Evolutionary conservation across 257 asterid genomes (phyloP), one percentile per base, ranked within the genome.

Genomic region (Solanum medicagineum): DNA sequence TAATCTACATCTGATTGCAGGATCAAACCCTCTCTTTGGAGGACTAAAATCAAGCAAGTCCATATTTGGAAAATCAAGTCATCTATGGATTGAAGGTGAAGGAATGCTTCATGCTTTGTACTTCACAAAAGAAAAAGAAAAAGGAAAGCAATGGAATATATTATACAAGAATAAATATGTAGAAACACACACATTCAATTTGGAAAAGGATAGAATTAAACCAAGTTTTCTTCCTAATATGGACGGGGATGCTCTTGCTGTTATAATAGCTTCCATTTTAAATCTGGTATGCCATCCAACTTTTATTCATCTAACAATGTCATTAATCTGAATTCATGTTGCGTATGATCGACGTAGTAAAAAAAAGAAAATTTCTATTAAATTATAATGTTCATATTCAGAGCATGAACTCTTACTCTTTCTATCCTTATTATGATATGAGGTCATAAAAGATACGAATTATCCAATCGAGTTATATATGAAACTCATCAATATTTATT

Each of bases 71-170:
- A 85, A 85, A 68, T 81, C 92, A 54, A 91, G 89, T 75, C 84
- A 84, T 14, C 11, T 85, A 5, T 91, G 92, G 92, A 60, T 91
- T 32, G 92, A 90, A 87, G 94, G 94, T 45, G 91, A 91, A 88
- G 91, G 92, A 54, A 91, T 91, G 94, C 83, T 91, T 74, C 94
- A 90, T 83, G 92, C 91, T 55, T 29, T 90, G 12, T 84, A 91
- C 84, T 89, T 91, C 49, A 85, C 44, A 12, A 88, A 83, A 65
- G 65, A 45, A 55, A 54, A 17, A 32, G 69, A 20, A 14, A 29
- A 2, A 20, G 87, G 86, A 10, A 62, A 20, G 47, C 32, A 69
- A 40, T 85, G 90, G 92, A 89, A 17, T 3, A 24, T 77, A 19
- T 40, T 36, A 17, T 90, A 91, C 89, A 90, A 84, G 6, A 91